Conservation (phyloP, 176 grass and related monocot species). For the Zea mays region Zm-B73-REFERENCE-NAM-5.0 NC_050097.1:124785501-124786000, state of each 20-base stretch:
- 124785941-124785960: background rate
- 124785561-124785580: background rate
- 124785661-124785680: background rate
- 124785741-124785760: background rate
- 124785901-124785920: constrained; percentile 3
- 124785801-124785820: background rate
- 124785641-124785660: background rate
- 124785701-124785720: background rate
- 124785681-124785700: background rate
- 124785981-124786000: constrained; percentile 3
- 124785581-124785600: background rate
- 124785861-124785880: background rate
- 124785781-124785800: background rate
- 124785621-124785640: background rate
- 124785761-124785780: background rate
- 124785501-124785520: too few species aligned
- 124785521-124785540: too few species aligned
- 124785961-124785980: background rate
- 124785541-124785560: background rate
- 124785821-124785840: background rate
- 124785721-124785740: background rate
- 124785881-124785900: background rate
- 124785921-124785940: background rate
- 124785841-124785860: background rate
- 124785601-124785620: background rate